Conservation (phyloP, 108 stramenopile species). For the Cylindrotheca fusiformis region DNA sequence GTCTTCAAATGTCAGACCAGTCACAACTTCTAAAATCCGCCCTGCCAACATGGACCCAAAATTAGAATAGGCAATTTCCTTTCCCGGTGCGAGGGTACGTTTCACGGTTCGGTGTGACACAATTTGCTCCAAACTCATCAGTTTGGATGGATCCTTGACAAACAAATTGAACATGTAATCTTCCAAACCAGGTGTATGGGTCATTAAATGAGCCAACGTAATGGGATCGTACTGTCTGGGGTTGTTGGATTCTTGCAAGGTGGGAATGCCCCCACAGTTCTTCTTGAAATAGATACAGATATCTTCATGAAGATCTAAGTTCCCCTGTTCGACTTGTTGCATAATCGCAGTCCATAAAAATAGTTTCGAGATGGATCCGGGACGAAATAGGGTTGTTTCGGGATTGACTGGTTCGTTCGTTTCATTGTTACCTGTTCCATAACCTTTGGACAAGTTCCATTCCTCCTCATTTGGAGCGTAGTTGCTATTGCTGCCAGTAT, state of each 20-base stretch:
- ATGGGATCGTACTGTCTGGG: not conserved
- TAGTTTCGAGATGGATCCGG: not conserved
- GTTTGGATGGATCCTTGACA: not conserved
- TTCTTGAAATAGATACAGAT: not conserved
- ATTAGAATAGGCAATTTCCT: not conserved
- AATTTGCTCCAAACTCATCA: not conserved
- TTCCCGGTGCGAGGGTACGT: not conserved
- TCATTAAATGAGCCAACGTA: not conserved
- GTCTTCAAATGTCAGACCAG: not conserved
- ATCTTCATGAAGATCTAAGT: not conserved
- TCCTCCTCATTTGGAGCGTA: not conserved
- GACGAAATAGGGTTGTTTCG: not conserved
- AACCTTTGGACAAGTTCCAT: not conserved
- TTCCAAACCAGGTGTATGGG: not conserved
- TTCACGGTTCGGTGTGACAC: not conserved
- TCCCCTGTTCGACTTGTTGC: not conserved
- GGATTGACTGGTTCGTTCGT: not conserved
- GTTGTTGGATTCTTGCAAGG: not conserved
- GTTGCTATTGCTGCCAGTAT: not conserved
- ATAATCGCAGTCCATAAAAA: not conserved
- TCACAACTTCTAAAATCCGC: not conserved
- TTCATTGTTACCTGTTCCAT: not conserved
- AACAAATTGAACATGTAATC: not conserved
- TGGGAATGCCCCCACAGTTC: not conserved
- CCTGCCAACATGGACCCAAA: not conserved